A percentile compares a stretch with the other conserved stretches of the same genome.
phyloP scores from a whole-genome alignment of 2,329 filamentous ascomycete species.

The Drechslerella coelobrocha region DNA sequence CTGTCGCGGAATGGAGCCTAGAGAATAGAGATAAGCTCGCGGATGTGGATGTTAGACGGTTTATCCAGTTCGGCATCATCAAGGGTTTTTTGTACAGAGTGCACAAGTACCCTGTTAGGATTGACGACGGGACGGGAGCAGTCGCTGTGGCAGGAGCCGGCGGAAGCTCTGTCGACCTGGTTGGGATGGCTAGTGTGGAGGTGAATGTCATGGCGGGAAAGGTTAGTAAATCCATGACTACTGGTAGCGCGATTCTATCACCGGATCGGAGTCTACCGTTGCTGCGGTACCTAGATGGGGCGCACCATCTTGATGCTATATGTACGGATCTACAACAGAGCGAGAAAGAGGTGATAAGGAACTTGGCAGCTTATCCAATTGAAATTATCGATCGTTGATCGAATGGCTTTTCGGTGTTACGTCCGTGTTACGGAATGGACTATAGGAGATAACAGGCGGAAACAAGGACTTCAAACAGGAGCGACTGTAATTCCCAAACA shows the following conservation, averaged over 20 bases:
- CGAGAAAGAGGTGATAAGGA: conserved; percentile 73
- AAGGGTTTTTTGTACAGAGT: conserved; percentile 93
- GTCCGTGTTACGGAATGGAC: not conserved
- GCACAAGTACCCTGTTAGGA: conserved; percentile 83
- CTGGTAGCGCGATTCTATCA: conserved; percentile 55
- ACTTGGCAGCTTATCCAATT: conserved; percentile 65
- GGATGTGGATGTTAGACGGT: conserved; percentile 83
- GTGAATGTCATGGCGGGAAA: conserved; percentile 52
- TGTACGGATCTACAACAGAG: conserved; percentile 76
- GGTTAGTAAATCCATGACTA: conserved; percentile 45
- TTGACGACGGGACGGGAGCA: conserved; percentile 55
- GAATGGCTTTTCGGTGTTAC: not conserved
- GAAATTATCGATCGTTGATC: conserved; percentile 58
- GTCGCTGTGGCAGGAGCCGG: conserved; percentile 19
- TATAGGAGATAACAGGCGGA: not conserved
- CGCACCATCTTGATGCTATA: conserved; percentile 80
- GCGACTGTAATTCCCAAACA: not conserved
- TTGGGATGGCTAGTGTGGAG: conserved; percentile 45
- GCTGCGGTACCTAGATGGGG: conserved; percentile 74
- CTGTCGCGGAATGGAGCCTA: conserved; percentile 85
- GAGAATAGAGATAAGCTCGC: conserved; percentile 74
- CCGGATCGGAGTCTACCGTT: conserved; percentile 62
- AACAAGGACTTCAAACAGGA: not conserved
- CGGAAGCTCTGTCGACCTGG: conserved; percentile 32
- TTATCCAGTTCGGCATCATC: conserved; percentile 95